Percentiles rank a stretch among this genome's conserved stretches.
These are phyloP conservation scores for Populus deltoides DNA, from an alignment of 345 rosid genomes.

Conservation along the genomic window DNA sequence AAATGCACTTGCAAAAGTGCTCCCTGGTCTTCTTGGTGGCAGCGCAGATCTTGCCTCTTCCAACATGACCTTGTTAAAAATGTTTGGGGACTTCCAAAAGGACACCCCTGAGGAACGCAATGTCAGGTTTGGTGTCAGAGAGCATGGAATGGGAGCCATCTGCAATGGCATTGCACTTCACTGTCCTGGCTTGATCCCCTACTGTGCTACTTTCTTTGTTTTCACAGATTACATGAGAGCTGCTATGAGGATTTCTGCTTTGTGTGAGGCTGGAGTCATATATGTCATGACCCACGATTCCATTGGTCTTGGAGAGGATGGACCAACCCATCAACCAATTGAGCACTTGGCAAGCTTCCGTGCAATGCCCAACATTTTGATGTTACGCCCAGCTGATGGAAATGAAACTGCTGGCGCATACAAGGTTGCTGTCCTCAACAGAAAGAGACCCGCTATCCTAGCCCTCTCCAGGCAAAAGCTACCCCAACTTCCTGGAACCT, in stretches of 20 bases:
- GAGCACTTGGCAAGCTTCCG: conserved; percentile 99
- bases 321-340: conserved; percentile 98
- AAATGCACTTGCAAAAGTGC: conserved; percentile 72
- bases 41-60: conserved; percentile 99
- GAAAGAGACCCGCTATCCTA: conserved; percentile 81
- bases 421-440: conserved; percentile 70
- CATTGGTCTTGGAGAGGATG: conserved; percentile 99
- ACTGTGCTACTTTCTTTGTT: conserved; percentile 99
- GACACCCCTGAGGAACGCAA: conserved; percentile 90
- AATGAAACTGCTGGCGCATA: conserved; percentile 97
- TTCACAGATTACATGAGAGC: conserved; percentile 99
- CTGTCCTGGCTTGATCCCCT: conserved; percentile 87
- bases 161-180: conserved; percentile 91
- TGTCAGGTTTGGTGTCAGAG: conserved; percentile 91
- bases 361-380: conserved; percentile 92
- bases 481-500: conserved; percentile 79
- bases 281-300: conserved; percentile 99
- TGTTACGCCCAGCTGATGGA: conserved; percentile 99
- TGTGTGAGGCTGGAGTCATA: conserved; percentile 82
- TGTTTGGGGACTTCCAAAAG: conserved; percentile 86
- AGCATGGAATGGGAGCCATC: conserved; percentile 98
- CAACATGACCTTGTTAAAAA: conserved; percentile 92
- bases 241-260: conserved; percentile 90
- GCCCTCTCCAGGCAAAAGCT: conserved; percentile 96
- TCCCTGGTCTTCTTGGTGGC: conserved; percentile 95